Evolutionary conservation across 2,329 filamentous ascomycete genomes (phyloP), one percentile per base, ranked within the genome.

Genomic region (Colletotrichum endophyticum): DNA sequence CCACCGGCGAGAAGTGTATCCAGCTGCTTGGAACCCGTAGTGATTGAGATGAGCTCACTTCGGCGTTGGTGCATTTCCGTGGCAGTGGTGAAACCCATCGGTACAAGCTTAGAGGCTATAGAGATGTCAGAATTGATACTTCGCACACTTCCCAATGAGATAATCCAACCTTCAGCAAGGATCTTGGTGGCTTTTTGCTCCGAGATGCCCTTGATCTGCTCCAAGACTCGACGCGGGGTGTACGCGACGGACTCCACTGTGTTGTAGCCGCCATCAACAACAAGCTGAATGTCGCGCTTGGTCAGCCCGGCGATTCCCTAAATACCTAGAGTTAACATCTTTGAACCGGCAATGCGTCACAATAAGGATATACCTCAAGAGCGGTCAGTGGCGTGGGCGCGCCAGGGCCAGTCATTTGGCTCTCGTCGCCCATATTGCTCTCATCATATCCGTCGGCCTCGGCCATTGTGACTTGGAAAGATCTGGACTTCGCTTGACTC

Each of bases 21-120:
- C 12, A 99, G 91, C 82, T 98, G 96, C 87, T 99, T 99, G 11
- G 97, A 99, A 75, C 98, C 97, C 5, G 97, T 99, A 5, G 97
- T 98, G 79, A 99, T 98, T 16, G 96, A 98, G 80, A 99, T 99
- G 75, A 99, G 91, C 86, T 99, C 97, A 85, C 96, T 98, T 84
- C 98, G 93, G 79, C 97, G 94, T 81, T 96, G 95, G 83, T 99
- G 98, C 96, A 99, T 99, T 86, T 99, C 98, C 0, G 97, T 99
- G 5, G 97, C 97, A 0, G 97, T 99, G 2, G 98, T 99, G 84
- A 99, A 99, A 57, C 97, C 97, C 96, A 99, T 98, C 0, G 97
- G 97, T 1, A 99, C 97, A 68, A 99, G 91, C 85, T 98, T 99
- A 2, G 96, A 96, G 32, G 96, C 96, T 98, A 80, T 11, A 39